These are phyloP conservation scores for Komagataella kurtzmanii DNA, from an alignment of 805 yeast genomes.

Conservation along the genomic window DNA sequence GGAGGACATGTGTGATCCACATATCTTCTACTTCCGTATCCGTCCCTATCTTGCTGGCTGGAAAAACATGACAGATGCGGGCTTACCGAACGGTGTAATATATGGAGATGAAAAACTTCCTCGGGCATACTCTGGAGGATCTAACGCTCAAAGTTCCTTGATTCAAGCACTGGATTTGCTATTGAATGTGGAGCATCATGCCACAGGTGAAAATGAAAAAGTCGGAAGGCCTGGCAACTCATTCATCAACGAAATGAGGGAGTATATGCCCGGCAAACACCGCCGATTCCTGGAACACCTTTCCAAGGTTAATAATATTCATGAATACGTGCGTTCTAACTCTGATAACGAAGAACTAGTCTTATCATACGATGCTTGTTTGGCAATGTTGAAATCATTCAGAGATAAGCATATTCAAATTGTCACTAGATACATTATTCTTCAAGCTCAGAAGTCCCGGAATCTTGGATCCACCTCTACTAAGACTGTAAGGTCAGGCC, in stretches of 20 bases:
- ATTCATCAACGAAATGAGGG: slow-evolving; percentile 74
- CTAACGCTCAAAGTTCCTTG: slow-evolving; percentile 86
- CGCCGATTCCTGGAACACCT: slow-evolving; percentile 57
- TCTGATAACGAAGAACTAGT: slow-evolving; percentile 40
- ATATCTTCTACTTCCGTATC: slow-evolving; percentile 72
- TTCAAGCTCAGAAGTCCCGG: slow-evolving; percentile 54
- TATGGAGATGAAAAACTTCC: slow-evolving; percentile 56
- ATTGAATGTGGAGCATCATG: slow-evolving; percentile 62
- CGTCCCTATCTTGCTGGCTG: slow-evolving; percentile 92
- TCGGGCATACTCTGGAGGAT: slow-evolving; percentile 69
- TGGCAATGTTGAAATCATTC: slow-evolving; percentile 78
- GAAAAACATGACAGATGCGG: slow-evolving; percentile 82
- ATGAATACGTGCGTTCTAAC: slow-evolving; percentile 42
- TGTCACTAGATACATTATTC: slow-evolving; percentile 73
- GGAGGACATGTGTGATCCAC: slow-evolving; percentile 95
- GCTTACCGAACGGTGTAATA: slow-evolving; percentile 64
- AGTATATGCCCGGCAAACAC: slow-evolving; percentile 85
- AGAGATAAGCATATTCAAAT: slow-evolving; percentile 90
- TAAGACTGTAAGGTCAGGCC: slow-evolving; percentile 52
- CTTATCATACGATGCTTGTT: slow-evolving; percentile 73
- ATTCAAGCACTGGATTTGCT: slow-evolving; percentile 78
- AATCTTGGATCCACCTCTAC: slow-evolving; percentile 32
- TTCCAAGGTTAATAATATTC: slow-evolving; percentile 40
- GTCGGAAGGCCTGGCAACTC: slow-evolving; percentile 2
- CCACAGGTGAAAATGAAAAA: slow-evolving; percentile 42